Evolutionary conservation across 176 grass and related monocot genomes (phyloP).

Genomic region (Aegilops longissima): DNA sequence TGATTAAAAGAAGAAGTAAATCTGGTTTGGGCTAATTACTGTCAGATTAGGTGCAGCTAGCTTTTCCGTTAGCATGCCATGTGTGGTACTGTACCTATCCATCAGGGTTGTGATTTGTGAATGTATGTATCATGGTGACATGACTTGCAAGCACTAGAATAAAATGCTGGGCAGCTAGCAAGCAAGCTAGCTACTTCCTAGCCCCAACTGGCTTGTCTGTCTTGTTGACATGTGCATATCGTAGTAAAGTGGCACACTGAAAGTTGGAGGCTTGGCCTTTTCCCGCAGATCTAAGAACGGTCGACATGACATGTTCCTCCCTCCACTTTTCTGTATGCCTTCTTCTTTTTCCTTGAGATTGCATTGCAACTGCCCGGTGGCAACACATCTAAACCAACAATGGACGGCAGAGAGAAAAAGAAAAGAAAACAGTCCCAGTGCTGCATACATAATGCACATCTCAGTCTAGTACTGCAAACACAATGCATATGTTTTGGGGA

Average conservation of each 20-base stretch:
- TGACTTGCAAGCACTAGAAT: conserved; percentile 38
- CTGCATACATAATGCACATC: too few species aligned
- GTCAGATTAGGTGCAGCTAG: not conserved
- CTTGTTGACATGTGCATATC: conserved; percentile 34
- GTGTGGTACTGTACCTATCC: not conserved
- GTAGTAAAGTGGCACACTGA: conserved; percentile 22
- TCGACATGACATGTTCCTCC: conserved; percentile 39
- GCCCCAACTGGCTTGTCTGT: conserved; percentile 15
- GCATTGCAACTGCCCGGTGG: not conserved
- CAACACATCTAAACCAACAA: conserved; percentile 22
- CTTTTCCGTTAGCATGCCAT: conserved; percentile 9
- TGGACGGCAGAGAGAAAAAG: not conserved
- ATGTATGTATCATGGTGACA: not conserved
- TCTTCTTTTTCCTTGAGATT: not conserved
- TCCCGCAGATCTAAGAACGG: conserved; percentile 36
- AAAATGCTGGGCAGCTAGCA: conserved; percentile 25
- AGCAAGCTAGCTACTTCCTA: not conserved
- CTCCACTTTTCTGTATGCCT: not conserved
- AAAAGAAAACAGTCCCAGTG: too few species aligned
- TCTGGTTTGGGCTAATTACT: not conserved
- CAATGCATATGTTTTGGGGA: too few species aligned
- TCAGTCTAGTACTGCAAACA: too few species aligned
- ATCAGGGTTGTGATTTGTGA: conserved; percentile 5
- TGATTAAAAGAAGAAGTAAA: not conserved
- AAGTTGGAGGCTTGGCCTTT: conserved; percentile 37